phyloP scores from a whole-genome alignment of 1,284 basidiomycete species.

The Leccinum griseonigrum region DNA sequence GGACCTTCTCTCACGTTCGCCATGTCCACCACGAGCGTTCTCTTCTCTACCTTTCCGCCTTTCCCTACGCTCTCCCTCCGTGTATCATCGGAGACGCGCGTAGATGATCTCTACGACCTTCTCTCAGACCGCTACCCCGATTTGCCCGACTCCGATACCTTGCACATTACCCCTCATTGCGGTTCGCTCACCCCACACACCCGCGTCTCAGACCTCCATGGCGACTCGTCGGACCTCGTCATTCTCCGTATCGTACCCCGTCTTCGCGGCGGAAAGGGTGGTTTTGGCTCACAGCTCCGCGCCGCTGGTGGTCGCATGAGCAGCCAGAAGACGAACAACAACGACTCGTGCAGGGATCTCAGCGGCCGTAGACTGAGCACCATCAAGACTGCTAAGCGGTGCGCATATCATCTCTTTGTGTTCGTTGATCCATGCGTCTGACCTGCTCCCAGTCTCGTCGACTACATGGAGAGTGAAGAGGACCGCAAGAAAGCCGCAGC shows the following conservation, averaged over 20 bases:
- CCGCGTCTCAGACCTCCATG: slow-evolving; percentile 46
- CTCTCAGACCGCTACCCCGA: slow-evolving; percentile 57
- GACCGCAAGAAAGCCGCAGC: slow-evolving; percentile 78
- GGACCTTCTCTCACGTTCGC: background rate
- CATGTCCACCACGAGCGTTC: slow-evolving; percentile 48
- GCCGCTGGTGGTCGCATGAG: slow-evolving; percentile 98
- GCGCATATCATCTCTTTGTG: slow-evolving; percentile 15
- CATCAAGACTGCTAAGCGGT: slow-evolving; percentile 96
- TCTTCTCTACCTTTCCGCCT: slow-evolving; percentile 74
- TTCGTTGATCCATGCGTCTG: background rate
- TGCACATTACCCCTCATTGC: slow-evolving; percentile 53
- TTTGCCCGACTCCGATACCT: slow-evolving; percentile 48
- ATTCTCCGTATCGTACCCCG: slow-evolving; percentile 67
- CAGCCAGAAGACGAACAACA: slow-evolving; percentile 91
- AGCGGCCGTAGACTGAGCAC: slow-evolving; percentile 89
- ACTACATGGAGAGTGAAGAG: slow-evolving; percentile 85
- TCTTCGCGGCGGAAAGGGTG: slow-evolving; percentile 91
- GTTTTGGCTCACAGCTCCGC: slow-evolving; percentile 94
- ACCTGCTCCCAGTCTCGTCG: slow-evolving; percentile 64
- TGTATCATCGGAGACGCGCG: slow-evolving; percentile 48
- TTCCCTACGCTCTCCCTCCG: slow-evolving; percentile 70
- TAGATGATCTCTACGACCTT: slow-evolving; percentile 51
- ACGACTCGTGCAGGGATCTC: slow-evolving; percentile 93
- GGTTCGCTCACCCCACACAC: slow-evolving; percentile 43
- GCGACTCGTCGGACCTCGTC: slow-evolving; percentile 43